Conservation (phyloP, 1,139 yeast species). For the Yamadazyma triangularis region DNA sequence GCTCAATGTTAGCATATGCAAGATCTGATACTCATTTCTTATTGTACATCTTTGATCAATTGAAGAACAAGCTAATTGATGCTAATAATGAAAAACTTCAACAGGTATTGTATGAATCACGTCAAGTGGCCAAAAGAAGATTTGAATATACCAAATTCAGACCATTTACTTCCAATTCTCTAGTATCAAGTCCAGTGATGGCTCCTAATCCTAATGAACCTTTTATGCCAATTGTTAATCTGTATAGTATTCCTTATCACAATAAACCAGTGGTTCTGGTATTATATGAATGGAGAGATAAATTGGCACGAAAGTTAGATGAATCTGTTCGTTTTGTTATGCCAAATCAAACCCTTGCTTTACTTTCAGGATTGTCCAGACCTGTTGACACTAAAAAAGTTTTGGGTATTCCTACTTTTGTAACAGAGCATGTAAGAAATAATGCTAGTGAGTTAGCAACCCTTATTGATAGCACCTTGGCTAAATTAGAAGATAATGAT, state of each 20-base stretch:
- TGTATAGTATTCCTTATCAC: conserved; percentile 58
- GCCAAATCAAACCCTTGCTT: conserved; percentile 75
- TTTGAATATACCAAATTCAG: conserved; percentile 70
- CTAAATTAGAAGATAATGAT: conserved; percentile 23
- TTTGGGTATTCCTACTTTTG: conserved; percentile 44
- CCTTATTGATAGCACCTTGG: conserved; percentile 39
- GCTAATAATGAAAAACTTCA: conserved; percentile 17
- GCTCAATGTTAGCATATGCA: conserved; percentile 81
- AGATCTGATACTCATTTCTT: conserved; percentile 93
- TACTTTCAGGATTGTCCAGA: conserved; percentile 48
- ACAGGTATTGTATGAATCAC: conserved; percentile 68
- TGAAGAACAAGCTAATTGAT: conserved; percentile 61
- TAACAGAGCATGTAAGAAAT: conserved; percentile 54
- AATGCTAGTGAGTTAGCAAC: conserved; percentile 55
- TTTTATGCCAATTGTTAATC: conserved; percentile 54
- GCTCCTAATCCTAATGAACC: conserved; percentile 49
- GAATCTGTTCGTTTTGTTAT: conserved; percentile 81
- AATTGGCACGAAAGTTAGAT: conserved; percentile 66
- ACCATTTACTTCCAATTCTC: conserved; percentile 32
- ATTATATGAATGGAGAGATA: conserved; percentile 81
- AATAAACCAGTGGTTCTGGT: conserved; percentile 56
- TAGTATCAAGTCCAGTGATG: conserved; percentile 46
- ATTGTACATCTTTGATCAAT: conserved; percentile 70
- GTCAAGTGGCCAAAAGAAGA: conserved; percentile 76
- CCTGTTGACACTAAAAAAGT: conserved; percentile 63